Evolutionary conservation across 805 yeast genomes (phyloP).

Genomic region (Wickerhamomyces silvicola): DNA sequence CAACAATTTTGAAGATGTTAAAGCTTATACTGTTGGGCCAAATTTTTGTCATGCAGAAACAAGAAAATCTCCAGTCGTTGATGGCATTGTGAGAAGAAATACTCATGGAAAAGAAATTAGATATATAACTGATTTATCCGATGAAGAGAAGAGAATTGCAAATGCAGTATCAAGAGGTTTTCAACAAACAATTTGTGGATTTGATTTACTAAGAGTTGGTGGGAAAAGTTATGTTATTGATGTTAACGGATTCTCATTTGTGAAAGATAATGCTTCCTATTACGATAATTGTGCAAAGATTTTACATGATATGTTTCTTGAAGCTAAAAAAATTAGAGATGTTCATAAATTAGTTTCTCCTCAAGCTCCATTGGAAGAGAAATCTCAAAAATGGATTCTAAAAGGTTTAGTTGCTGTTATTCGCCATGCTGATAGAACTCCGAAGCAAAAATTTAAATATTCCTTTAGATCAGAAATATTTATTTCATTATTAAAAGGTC

Average conservation of each 20-base stretch:
- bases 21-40: conserved; percentile 95
- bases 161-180: conserved; percentile 65
- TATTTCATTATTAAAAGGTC: conserved; percentile 83
- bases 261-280: conserved; percentile 81
- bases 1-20: conserved; percentile 96
- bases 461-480: conserved; percentile 86
- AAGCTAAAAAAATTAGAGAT: conserved; percentile 47
- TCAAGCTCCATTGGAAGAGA: conserved; percentile 29
- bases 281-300: conserved; percentile 80
- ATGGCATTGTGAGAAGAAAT: conserved; percentile 94
- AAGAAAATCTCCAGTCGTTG: conserved; percentile 98
- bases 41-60: conserved; percentile 96
- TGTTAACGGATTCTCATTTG: conserved; percentile 97
- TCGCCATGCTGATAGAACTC: conserved; percentile 97
- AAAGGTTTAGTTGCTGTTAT: conserved; percentile 89
- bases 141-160: conserved; percentile 78
- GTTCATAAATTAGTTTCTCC: conserved; percentile 31
- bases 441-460: conserved; percentile 95
- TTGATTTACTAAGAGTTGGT: conserved; percentile 83
- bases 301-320: conserved; percentile 64
- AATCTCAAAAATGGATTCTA: conserved; percentile 86
- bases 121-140: conserved; percentile 72
- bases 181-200: conserved; percentile 94
- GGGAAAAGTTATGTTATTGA: conserved; percentile 91
- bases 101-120: conserved; percentile 97